Conservation (phyloP, 1,284 basidiomycete species). For the Fereydounia khargensis region DNA sequence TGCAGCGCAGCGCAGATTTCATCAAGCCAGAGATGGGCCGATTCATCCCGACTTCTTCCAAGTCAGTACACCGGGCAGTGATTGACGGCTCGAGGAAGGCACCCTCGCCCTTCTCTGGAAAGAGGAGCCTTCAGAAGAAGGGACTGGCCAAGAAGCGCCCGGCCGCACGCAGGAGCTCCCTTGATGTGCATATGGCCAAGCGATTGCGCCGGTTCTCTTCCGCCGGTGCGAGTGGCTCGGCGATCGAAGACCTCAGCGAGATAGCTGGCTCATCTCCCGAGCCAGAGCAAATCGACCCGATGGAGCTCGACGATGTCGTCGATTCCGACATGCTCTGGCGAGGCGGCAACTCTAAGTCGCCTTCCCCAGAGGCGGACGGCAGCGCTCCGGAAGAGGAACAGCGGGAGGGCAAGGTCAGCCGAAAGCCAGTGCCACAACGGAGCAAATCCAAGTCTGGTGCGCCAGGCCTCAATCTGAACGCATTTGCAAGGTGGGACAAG, state of each 20-base stretch:
- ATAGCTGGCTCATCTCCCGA: constrained; percentile 40
- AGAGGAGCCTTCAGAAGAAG: constrained; percentile 35
- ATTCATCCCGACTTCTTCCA: constrained; percentile 48
- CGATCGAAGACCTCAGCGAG: constrained; percentile 36
- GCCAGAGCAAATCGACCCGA: constrained; percentile 24
- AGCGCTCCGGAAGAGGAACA: constrained; percentile 5
- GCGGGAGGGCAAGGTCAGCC: not conserved
- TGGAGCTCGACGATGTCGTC: constrained; percentile 54
- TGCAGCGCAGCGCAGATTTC: constrained; percentile 12
- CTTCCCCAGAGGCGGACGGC: constrained; percentile 20
- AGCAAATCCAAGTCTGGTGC: constrained; percentile 7
- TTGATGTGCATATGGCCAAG: constrained; percentile 33
- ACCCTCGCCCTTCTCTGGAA: constrained; percentile 49
- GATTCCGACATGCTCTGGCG: constrained; percentile 47
- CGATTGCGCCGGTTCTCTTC: constrained; percentile 38
- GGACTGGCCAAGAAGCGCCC: constrained; percentile 41
- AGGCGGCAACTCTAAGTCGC: constrained; percentile 28
- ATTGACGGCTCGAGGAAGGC: constrained; percentile 52
- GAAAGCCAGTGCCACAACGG: not conserved
- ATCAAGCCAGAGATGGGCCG: constrained; percentile 48
- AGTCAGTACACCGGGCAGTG: constrained; percentile 53
- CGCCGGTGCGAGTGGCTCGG: constrained; percentile 22
- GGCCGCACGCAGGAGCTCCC: constrained; percentile 15
- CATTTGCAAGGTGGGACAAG: constrained; percentile 51
- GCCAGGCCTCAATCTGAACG: constrained; percentile 41